A percentile compares a stretch with the other conserved stretches of the same genome.
Evolutionary conservation across 129 eudicot genomes (phyloP).

Genomic region (Artemisia tridentata): DNA sequence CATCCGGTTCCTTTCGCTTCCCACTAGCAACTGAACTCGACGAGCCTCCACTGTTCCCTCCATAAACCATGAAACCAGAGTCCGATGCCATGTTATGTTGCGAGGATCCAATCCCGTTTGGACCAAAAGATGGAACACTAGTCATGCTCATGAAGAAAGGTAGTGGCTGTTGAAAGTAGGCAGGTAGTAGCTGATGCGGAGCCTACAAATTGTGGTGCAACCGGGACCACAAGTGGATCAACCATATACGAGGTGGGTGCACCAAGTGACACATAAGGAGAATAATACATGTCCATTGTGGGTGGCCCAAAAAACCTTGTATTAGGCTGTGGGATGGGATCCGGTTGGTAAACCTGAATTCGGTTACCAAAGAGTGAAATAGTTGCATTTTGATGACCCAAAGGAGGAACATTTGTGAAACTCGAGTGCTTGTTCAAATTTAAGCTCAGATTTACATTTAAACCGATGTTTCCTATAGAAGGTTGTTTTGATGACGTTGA

Average conservation of each 20-base stretch:
- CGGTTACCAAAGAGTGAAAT: constrained; percentile 59
- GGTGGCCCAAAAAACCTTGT: too few species aligned
- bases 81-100: constrained; percentile 42
- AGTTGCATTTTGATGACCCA: constrained; percentile 27
- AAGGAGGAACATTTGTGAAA: constrained; percentile 29
- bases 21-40: constrained; percentile 38
- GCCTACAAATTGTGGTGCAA: constrained; percentile 41
- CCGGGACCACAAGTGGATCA: constrained; percentile 49
- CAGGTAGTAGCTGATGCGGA: background rate
- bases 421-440: constrained; percentile 29
- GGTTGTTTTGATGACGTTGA: constrained; percentile 55
- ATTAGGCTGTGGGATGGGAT: too few species aligned
- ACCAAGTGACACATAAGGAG: constrained; percentile 36
- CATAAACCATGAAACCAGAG: constrained; percentile 41
- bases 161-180: background rate
- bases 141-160: constrained; percentile 45
- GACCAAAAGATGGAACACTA: constrained; percentile 24
- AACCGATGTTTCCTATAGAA: constrained; percentile 40
- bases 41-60: constrained; percentile 33
- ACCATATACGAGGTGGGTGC: constrained; percentile 48
- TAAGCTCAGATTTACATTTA: constrained; percentile 7
- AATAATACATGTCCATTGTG: background rate
- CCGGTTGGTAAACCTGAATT: constrained; percentile 37
- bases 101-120: constrained; percentile 35
- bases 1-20: constrained; percentile 65